Base-by-base conservation (phyloP, 352 stramenopile species). In the Halophytophthora batemanensis region DNA sequence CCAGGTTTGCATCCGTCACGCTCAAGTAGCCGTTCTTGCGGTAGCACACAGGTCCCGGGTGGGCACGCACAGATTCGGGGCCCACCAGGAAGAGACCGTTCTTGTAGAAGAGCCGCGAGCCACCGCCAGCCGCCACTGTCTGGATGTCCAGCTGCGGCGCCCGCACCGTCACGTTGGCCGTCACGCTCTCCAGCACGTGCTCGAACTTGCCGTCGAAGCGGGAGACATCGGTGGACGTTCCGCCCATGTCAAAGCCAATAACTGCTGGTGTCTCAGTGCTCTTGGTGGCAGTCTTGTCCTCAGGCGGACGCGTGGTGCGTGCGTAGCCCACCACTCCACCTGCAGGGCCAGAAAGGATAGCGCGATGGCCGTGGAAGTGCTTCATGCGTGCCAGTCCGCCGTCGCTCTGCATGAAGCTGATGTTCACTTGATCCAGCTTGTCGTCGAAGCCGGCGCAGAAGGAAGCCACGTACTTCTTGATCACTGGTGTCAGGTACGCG, bases 171-270 rank as follows among this genome's bases (percentile, higher is more conserved):
- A 99, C 93, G 21, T 98, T 98, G 2, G 97, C 97, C 7, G 96
- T 99, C 34, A 97, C 95, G 8, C 96, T 99, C 64, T 99, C 97
- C 45, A 99, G 98, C 2, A 99, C 96, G 61, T 98, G 96, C 57
- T 99, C 96, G 47, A 97, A 98, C 37, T 79, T 87, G 37, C 97
- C 96, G 36, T 97, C 96, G 52, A 98, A 99, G 23, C 97, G 87
- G 1, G 93, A 98, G 1, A 99, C 96, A 61, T 99, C 97, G 0
- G 96, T 99, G 14, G 87, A 98, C 1, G 97, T 99, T 2, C 97
- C 97, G 29, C 97, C 97, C 97, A 99, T 99, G 69, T 99, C 97
- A 68, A 99, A 99, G 18, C 97, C 97, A 59, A 99, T 99, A 19
- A 90, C 80, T 1, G 79, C 74, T 15, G 78, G 72, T 45, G 71